Evolutionary conservation across 352 stramenopile species (phyloP), one percentile per base, ranked within the genome.

Genomic region (Pythium oligandrum): DNA sequence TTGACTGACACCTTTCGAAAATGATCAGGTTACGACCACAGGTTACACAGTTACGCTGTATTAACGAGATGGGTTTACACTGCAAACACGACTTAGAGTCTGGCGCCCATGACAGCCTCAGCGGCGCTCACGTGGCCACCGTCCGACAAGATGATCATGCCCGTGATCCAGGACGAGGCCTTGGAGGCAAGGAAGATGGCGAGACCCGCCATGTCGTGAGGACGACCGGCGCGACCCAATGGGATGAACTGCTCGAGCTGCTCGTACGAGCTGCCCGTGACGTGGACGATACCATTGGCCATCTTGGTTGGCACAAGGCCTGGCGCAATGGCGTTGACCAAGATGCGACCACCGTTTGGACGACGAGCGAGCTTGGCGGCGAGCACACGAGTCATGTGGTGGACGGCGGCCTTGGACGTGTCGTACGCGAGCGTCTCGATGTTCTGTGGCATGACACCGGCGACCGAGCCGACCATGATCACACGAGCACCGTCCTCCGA

Each of bases 301-400:
- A 98, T 97, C 48, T 86, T 83, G 36, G 77, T 92, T 3, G 84
- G 87, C 12, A 98, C 85, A 57, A 96, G 88, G 12, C 96, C 95
- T 4, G 93, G 96, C 2, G 90, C 88, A 17, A 99, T 82, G 32
- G 84, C 85, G 70, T 99, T 99, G n/a, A 98, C 94, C 4, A 96
- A 91, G 54, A 98, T 98, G 63, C 88, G 75, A 34, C 92, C 80
- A 36, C 79, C 78, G 42, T 90, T 88, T 10, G 77, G 70, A 6
- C 73, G 78, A 32, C 73, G 73, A 51, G 81, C 90, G 6, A 99
- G 79, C 65, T 98, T 95, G 0, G 80, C 73, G 0, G 93, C 84
- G 36, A 98, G 54, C 44, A 96, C 86, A 42, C 87, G 88, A 31
- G 93, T 98, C 30, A 99, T 65, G 57, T 97, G 85, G 69, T 98